Conservation (phyloP, 192 early-diverging fungal species). For the Glomus cerebriforme region DNA sequence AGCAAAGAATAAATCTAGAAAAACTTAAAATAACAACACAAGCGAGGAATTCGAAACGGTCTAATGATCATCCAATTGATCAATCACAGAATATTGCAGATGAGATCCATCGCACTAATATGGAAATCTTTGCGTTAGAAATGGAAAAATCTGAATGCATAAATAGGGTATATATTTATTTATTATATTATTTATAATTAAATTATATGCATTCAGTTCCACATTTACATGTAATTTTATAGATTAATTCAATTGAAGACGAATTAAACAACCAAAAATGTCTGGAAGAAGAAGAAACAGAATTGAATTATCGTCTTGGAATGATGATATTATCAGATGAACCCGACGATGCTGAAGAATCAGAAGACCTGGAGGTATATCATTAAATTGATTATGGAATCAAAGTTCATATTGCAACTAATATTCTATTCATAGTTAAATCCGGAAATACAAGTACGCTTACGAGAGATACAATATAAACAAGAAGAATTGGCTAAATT, state of each 20-base stretch:
- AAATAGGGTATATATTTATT: constrained; percentile 3
- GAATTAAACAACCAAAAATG: constrained; percentile 14
- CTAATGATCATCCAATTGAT: neutral
- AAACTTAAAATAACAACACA: constrained; percentile 1
- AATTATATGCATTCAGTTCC: neutral
- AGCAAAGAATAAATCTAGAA: constrained; percentile 28
- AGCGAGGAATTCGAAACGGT: neutral
- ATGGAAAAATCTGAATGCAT: neutral
- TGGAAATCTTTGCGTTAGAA: constrained; percentile 30
- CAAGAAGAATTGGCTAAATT: neutral
- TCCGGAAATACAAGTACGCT: neutral
- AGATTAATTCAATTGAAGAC: constrained; percentile 4
- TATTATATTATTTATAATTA: neutral
- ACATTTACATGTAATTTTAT: neutral
- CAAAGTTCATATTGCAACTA: neutral
- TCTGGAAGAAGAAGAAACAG: neutral
- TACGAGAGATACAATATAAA: neutral
- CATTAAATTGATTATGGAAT: neutral
- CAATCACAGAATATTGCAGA: neutral
- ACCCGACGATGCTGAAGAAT: neutral
- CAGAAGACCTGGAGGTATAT: neutral
- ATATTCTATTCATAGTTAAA: neutral
- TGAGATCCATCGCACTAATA: constrained; percentile 15
- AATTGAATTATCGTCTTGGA: constrained; percentile 1
- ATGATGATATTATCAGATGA: neutral